These are phyloP conservation scores for Mycocentrospora acerina DNA, from an alignment of 2,329 filamentous ascomycete species.

Conservation along the genomic window DNA sequence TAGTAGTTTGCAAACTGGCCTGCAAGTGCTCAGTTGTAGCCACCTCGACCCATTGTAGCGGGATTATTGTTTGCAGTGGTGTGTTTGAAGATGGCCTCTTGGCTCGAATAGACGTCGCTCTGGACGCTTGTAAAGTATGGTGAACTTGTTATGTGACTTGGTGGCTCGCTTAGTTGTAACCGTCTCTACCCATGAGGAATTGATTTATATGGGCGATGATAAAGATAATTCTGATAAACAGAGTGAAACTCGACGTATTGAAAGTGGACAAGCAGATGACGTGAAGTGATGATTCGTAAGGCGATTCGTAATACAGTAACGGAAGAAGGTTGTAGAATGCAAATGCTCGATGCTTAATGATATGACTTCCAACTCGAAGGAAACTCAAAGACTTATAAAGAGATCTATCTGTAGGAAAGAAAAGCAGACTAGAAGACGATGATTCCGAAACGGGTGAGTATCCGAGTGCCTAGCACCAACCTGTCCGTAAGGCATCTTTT, in stretches of 20 bases:
- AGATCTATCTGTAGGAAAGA: conserved; percentile 7
- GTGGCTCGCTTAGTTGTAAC: neutral
- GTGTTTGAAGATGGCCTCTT: conserved; percentile 1
- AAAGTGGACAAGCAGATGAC: neutral
- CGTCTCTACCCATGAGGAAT: neutral
- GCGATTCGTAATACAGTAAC: neutral
- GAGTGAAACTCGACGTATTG: neutral
- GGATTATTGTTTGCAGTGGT: conserved; percentile 8
- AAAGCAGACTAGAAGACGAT: neutral
- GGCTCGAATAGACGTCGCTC: conserved; percentile 14
- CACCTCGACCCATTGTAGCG: conserved; percentile 35
- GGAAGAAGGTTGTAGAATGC: neutral
- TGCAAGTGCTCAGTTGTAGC: conserved; percentile 21
- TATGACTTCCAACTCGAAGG: neutral
- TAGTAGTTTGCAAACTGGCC: conserved; percentile 7
- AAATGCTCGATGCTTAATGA: neutral
- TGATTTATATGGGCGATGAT: neutral
- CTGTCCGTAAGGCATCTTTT: conserved; percentile 34
- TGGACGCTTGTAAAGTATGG: neutral
- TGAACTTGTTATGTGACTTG: too few species aligned
- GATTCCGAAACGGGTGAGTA: neutral
- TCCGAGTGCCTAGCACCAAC: conserved; percentile 18
- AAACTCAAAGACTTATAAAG: neutral
- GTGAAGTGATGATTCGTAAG: neutral
- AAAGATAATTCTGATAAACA: too few species aligned